Conservation (phyloP, 2,329 filamentous ascomycete species). For the Ascochyta clinopodiicola region DNA sequence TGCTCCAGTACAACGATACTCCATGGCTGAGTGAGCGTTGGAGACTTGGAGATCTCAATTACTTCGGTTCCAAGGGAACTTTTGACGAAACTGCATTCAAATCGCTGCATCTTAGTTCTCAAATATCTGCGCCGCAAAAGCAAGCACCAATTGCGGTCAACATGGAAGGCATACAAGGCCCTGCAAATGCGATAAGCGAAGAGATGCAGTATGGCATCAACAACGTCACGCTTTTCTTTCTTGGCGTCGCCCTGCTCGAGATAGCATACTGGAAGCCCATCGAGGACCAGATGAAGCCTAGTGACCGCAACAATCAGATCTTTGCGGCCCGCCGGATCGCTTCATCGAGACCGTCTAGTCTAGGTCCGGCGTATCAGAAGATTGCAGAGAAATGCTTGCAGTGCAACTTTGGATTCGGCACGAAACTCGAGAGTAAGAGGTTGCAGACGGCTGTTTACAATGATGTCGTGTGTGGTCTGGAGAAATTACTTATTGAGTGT, state of each 20-base stretch:
- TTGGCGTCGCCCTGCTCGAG: conserved; percentile 36
- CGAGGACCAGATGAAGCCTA: conserved; percentile 20
- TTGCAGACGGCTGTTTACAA: conserved; percentile 35
- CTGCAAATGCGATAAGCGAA: conserved; percentile 11
- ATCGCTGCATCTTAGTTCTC: conserved; percentile 29
- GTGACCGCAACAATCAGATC: conserved; percentile 25
- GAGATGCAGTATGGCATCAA: conserved; percentile 31
- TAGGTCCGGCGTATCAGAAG: conserved; percentile 27
- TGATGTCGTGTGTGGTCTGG: conserved; percentile 32
- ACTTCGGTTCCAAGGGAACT: conserved; percentile 12
- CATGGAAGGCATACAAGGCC: conserved; percentile 28
- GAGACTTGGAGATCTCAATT: conserved; percentile 26
- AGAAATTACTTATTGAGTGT: neutral
- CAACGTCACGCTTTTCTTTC: conserved; percentile 32
- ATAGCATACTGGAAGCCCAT: conserved; percentile 33
- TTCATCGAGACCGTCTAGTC: conserved; percentile 6
- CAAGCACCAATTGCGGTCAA: neutral
- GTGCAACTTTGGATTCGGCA: conserved; percentile 31
- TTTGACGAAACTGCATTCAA: conserved; percentile 21
- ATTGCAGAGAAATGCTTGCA: conserved; percentile 27
- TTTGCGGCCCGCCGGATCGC: conserved; percentile 32
- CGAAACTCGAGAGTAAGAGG: conserved; percentile 25
- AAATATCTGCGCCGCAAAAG: conserved; percentile 11
- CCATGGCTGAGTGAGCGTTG: conserved; percentile 31
- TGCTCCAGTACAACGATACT: conserved; percentile 29